Conservation (phyloP, 2,329 filamentous ascomycete genomes). For the Fusarium sambucinum region DNA sequence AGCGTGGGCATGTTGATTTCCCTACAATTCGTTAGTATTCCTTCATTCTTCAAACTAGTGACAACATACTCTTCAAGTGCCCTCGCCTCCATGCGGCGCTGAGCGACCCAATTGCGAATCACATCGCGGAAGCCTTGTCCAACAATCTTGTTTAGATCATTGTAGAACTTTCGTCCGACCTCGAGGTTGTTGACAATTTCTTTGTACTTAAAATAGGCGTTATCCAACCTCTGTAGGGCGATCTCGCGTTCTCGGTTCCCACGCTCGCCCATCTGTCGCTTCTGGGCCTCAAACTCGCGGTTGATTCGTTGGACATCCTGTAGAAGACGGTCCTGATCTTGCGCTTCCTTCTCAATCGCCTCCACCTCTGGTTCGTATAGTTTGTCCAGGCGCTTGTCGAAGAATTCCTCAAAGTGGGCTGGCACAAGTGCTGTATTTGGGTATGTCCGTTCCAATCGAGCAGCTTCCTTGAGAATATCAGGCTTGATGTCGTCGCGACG, state of each 20-base stretch:
- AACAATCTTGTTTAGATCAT: constrained; percentile 90
- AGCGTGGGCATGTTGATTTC: constrained; percentile 66
- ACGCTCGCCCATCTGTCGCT: constrained; percentile 72
- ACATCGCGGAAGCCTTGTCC: constrained; percentile 80
- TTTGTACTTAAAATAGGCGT: constrained; percentile 95
- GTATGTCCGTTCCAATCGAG: constrained; percentile 85
- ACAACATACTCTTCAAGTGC: constrained; percentile 77
- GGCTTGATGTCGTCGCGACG: constrained; percentile 89
- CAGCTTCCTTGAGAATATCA: constrained; percentile 85
- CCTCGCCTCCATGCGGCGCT: constrained; percentile 83
- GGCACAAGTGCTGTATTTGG: constrained; percentile 87
- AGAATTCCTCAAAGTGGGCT: constrained; percentile 91
- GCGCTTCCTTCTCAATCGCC: constrained; percentile 75
- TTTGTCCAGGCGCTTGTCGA: constrained; percentile 80
- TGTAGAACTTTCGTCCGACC: constrained; percentile 94
- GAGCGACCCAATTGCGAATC: constrained; percentile 82
- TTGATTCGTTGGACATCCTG: constrained; percentile 80
- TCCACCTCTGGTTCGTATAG: constrained; percentile 84
- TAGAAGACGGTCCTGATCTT: constrained; percentile 80
- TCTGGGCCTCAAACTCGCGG: constrained; percentile 78
- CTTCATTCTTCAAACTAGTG: neutral
- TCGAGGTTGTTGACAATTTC: constrained; percentile 94
- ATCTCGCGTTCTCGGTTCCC: constrained; percentile 81
- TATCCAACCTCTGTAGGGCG: constrained; percentile 88
- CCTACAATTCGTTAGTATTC: constrained; percentile 49